A percentile compares a stretch with the other conserved stretches of the same genome.
Evolutionary conservation across 371 early-diverging fungal genomes (phyloP).

Genomic region (Mortierella sp.): DNA sequence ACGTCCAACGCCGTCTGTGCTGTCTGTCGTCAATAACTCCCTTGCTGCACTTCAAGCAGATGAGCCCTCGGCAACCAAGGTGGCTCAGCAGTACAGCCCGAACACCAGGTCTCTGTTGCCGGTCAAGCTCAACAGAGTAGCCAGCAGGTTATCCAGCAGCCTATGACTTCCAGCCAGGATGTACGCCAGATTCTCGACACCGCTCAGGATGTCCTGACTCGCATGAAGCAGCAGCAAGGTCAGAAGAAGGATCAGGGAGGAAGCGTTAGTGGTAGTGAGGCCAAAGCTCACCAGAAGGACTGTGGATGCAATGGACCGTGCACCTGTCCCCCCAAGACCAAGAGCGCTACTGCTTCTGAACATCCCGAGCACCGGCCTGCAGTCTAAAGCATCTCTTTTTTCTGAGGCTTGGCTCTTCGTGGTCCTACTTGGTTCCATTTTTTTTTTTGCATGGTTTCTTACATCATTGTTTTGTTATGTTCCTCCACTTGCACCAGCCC

Average conservation of each 20-base stretch:
- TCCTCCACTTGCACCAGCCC: not conserved
- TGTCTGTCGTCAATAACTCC: not conserved
- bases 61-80: not conserved
- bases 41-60: not conserved
- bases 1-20: not conserved
- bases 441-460: not conserved
- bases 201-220: constrained; percentile 5
- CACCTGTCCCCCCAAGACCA: not conserved
- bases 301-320: not conserved
- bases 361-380: not conserved
- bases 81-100: not conserved
- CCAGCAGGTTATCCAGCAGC: not conserved
- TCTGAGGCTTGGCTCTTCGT: not conserved
- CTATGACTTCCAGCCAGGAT: not conserved
- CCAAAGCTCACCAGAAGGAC: not conserved
- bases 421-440: not conserved
- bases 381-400: not conserved
- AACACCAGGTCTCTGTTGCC: not conserved
- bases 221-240: not conserved
- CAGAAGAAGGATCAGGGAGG: not conserved
- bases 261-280: no score
- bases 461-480: not conserved
- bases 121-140: not conserved
- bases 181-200: not conserved
- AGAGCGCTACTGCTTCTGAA: not conserved